These are phyloP conservation scores for Microcera coccophila DNA, from an alignment of 2,329 filamentous ascomycete species.

Conservation along the genomic window DNA sequence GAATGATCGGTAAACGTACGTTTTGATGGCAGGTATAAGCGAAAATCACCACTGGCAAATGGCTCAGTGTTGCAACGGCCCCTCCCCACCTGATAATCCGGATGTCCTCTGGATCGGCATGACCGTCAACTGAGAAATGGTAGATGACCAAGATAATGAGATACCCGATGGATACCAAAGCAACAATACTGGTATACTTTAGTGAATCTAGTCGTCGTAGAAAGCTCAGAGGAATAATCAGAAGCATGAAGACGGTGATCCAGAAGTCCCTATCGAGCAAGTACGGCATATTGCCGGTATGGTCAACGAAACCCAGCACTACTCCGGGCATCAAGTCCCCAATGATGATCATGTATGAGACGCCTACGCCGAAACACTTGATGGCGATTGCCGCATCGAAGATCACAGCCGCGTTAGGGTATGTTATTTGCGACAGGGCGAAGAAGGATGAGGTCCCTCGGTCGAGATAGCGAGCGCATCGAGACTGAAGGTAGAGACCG, in stretches of 20 bases:
- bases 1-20: constrained; percentile 44
- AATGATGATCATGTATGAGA: constrained; percentile 98
- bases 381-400: constrained; percentile 96
- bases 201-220: constrained; percentile 86
- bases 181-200: constrained; percentile 93
- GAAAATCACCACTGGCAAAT: constrained; percentile 92
- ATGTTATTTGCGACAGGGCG: constrained; percentile 93
- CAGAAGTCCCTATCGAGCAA: constrained; percentile 90
- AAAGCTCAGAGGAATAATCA: constrained; percentile 93
- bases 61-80: constrained; percentile 72
- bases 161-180: constrained; percentile 89
- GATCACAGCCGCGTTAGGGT: constrained; percentile 89
- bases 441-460: constrained; percentile 88
- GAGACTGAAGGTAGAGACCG: constrained; percentile 88
- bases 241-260: constrained; percentile 96
- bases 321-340: constrained; percentile 98
- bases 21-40: constrained; percentile 99
- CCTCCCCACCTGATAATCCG: constrained; percentile 76
- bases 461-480: constrained; percentile 90
- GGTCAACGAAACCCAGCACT: constrained; percentile 71
- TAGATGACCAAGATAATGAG: constrained; percentile 89
- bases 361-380: constrained; percentile 96
- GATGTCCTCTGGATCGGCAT: constrained; percentile 69
- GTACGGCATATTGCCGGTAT: constrained; percentile 61
- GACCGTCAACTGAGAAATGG: constrained; percentile 79